Evolutionary conservation across 2,329 filamentous ascomycete genomes (phyloP), one percentile per base, ranked within the genome.

Genomic region (Fusarium sp.): DNA sequence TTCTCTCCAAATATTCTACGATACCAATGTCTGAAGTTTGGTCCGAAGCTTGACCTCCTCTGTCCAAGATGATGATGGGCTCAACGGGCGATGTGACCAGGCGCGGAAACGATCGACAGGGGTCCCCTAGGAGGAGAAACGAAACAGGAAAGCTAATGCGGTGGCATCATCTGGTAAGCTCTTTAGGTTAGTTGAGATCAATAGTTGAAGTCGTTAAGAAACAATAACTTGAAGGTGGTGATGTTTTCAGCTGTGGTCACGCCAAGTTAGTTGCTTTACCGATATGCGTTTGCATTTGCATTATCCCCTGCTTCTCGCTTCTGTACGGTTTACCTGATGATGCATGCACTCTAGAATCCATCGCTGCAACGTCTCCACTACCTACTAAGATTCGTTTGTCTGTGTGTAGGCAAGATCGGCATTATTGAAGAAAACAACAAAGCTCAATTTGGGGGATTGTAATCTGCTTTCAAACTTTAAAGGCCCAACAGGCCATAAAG

Each of bases 91-190:
- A 50, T 60, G 55, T 66, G 65, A 53, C 69, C 65, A 70, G 44
- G 27, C 59, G 23, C 66, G 72, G 69, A 63, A 69, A 64, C 61
- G 67, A 74, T 74, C 64, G 61, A 58, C 73, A 62, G 63, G 72
- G 73, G 61, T 64, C 57, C 69, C 70, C 68, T 59, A 67, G n/a
- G 18, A 20, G 27, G 23, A 59, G 69, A 76, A 75, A 75, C 73
- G 45, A 73, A 76, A 73, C 71, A 68, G 71, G 71, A 68, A 74
- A 46, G 42, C 68, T 62, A 58, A 38, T 49, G 61, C 60, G 50
- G 40, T 65, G 44, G 68, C 52, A 67, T 62, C 41, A 46, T 66
- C 44, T 41, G 35, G 40, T 44, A 41, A 60, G 53, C 48, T 20
- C 20, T 40, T 60, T 17, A 33, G 45, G 27, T 42, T 35, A 53